Conservation (phyloP, 1,284 basidiomycete species). For the Ganoderma multipileum region DNA sequence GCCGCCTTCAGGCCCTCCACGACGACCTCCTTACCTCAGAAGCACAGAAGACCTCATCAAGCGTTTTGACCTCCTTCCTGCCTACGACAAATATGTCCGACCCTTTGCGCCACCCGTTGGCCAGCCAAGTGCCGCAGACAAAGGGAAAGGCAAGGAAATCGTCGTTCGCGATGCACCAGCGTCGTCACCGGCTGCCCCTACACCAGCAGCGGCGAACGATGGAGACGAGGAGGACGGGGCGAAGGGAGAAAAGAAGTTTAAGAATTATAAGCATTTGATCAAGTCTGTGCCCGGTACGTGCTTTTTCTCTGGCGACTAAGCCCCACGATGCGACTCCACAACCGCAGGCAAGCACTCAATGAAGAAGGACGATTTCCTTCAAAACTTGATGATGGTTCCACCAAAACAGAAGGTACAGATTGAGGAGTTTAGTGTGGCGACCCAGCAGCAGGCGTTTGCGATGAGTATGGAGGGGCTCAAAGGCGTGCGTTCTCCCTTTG, state of each 20-base stretch:
- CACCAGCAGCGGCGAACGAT: conserved; percentile 52
- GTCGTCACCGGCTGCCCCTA: conserved; percentile 39
- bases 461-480: conserved; percentile 78
- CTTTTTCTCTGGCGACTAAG: conserved; percentile 14
- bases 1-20: conserved; percentile 47
- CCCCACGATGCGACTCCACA: conserved; percentile 10
- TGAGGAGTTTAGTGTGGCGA: conserved; percentile 66
- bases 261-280: conserved; percentile 82
- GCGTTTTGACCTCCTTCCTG: conserved; percentile 68
- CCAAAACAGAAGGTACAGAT: conserved; percentile 76
- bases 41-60: conserved; percentile 79
- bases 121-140: conserved; percentile 47
- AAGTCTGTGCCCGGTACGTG: conserved; percentile 75
- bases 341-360: conserved; percentile 76
- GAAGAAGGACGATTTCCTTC: conserved; percentile 80
- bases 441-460: conserved; percentile 74
- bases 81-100: conserved; percentile 80
- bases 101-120: conserved; percentile 46
- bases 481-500: conserved; percentile 59
- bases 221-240: conserved; percentile 58
- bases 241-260: conserved; percentile 76
- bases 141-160: conserved; percentile 70
- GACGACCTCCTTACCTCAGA: conserved; percentile 56
- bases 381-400: conserved; percentile 67
- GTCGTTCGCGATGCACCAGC: conserved; percentile 38